These are phyloP conservation scores for Hygrophoropsis aurantiaca DNA, from an alignment of 768 basidiomycete genomes.

Conservation along the genomic window DNA sequence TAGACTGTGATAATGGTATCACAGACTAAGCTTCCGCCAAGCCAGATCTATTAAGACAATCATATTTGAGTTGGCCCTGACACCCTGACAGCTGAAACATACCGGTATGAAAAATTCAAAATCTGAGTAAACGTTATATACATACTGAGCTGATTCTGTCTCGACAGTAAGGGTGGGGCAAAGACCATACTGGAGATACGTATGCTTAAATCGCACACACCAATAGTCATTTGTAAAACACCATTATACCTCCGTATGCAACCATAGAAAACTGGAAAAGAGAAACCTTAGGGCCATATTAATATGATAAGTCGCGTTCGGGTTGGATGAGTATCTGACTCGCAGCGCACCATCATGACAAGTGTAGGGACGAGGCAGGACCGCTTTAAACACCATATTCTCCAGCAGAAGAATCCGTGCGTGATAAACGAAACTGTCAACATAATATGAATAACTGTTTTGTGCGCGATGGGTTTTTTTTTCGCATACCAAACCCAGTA, in stretches of 20 bases:
- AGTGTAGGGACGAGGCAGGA: neutral
- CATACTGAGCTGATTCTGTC: no score
- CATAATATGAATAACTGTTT: no score
- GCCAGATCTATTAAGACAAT: constrained; percentile 17
- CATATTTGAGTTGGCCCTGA: no score
- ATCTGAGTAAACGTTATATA: no score
- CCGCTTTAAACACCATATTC: constrained; percentile 10
- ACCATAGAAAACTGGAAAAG: constrained; percentile 19
- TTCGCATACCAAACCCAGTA: no score
- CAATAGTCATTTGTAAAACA: neutral
- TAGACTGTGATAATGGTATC: constrained; percentile 18
- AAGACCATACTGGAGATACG: no score
- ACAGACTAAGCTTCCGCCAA: constrained; percentile 16
- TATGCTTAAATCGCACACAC: no score
- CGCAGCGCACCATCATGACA: constrained; percentile 18
- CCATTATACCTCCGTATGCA: constrained; percentile 5
- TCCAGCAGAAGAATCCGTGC: constrained; percentile 24
- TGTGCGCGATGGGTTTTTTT: neutral
- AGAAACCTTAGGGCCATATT: constrained; percentile 13
- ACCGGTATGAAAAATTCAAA: no score
- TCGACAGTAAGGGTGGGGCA: no score
- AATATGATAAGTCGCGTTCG: no score
- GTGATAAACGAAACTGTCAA: constrained; percentile 12
- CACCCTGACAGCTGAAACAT: no score
- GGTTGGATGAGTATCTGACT: no score